These are phyloP conservation scores for Phytophthora pisi DNA, from an alignment of 352 stramenopile species.

Conservation along the genomic window DNA sequence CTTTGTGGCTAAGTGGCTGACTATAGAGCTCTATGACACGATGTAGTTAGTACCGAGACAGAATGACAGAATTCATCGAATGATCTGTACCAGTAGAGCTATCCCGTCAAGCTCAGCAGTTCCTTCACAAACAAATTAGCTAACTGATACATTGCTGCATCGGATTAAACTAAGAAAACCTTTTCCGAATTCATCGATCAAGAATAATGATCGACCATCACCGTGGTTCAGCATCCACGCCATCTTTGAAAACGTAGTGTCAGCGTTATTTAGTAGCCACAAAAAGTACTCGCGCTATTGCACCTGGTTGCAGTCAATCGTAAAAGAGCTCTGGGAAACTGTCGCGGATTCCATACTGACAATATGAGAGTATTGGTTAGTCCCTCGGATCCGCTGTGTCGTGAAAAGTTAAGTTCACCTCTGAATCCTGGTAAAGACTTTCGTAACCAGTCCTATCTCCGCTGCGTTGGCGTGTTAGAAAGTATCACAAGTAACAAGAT, in stretches of 20 bases:
- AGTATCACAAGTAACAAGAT: background rate
- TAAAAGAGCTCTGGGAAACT: constrained; percentile 86
- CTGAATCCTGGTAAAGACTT: constrained; percentile 84
- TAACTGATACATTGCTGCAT: background rate
- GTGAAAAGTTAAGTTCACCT: constrained; percentile 42
- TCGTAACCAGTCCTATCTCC: constrained; percentile 73
- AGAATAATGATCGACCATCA: constrained; percentile 61
- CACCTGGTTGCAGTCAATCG: constrained; percentile 89
- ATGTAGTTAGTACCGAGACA: constrained; percentile 9
- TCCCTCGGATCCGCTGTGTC: background rate
- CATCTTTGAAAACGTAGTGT: constrained; percentile 47
- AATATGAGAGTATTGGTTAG: constrained; percentile 27
- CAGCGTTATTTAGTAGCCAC: background rate
- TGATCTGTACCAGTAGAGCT: constrained; percentile 62
- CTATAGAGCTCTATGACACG: constrained; percentile 26
- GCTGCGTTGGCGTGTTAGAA: constrained; percentile 42
- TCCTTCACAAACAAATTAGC: constrained; percentile 35
- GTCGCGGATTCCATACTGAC: constrained; percentile 69
- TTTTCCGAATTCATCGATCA: constrained; percentile 91
- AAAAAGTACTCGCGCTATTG: background rate
- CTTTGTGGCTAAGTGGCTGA: constrained; percentile 64
- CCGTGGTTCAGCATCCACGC: constrained; percentile 84
- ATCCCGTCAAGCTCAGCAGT: constrained; percentile 80
- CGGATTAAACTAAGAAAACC: constrained; percentile 33
- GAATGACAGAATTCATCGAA: background rate